Conservation (phyloP, 129 eudicot genomes). For the Lonicera japonica region DNA sequence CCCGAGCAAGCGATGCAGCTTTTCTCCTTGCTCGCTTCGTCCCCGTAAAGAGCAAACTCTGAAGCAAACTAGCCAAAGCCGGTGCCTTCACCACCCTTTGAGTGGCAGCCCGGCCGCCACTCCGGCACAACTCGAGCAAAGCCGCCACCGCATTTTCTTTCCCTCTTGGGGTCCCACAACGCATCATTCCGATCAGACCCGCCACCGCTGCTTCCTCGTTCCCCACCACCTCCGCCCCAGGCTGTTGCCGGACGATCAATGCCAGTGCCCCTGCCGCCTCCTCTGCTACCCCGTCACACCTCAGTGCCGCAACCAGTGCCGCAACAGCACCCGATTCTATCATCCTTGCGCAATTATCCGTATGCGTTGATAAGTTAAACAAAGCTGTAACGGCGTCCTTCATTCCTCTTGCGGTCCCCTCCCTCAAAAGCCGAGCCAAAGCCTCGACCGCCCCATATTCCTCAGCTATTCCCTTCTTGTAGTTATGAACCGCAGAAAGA, state of each 20-base stretch:
- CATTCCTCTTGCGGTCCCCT: slow-evolving; percentile 58
- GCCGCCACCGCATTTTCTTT: slow-evolving; percentile 90
- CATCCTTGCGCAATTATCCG: slow-evolving; percentile 45
- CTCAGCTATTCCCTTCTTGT: slow-evolving; percentile 49
- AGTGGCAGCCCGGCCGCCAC: slow-evolving; percentile 61
- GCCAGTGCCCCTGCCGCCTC: slow-evolving; percentile 83
- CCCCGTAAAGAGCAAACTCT: slow-evolving; percentile 65
- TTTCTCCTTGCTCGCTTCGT: slow-evolving; percentile 84
- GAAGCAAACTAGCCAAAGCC: slow-evolving; percentile 63
- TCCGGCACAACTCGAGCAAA: slow-evolving; percentile 69
- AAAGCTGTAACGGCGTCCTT: slow-evolving; percentile 75
- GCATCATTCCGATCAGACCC: slow-evolving; percentile 66
- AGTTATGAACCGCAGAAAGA: slow-evolving; percentile 69
- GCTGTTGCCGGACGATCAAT: slow-evolving; percentile 60
- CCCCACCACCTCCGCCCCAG: slow-evolving; percentile 70
- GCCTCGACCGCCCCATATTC: slow-evolving; percentile 61
- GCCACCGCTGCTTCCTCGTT: slow-evolving; percentile 55
- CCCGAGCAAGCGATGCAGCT: slow-evolving; percentile 88
- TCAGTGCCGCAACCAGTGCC: slow-evolving; percentile 46
- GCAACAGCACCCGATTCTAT: slow-evolving; percentile 53
- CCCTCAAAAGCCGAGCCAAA: slow-evolving; percentile 34
- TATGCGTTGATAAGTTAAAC: slow-evolving; percentile 59
- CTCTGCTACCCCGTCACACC: slow-evolving; percentile 56
- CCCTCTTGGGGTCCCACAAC: slow-evolving; percentile 66
- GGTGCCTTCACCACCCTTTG: slow-evolving; percentile 72